Evolutionary conservation across 2,329 filamentous ascomycete species (phyloP), one percentile per base, ranked within the genome.

Genomic region (Graphilbum fragrans): DNA sequence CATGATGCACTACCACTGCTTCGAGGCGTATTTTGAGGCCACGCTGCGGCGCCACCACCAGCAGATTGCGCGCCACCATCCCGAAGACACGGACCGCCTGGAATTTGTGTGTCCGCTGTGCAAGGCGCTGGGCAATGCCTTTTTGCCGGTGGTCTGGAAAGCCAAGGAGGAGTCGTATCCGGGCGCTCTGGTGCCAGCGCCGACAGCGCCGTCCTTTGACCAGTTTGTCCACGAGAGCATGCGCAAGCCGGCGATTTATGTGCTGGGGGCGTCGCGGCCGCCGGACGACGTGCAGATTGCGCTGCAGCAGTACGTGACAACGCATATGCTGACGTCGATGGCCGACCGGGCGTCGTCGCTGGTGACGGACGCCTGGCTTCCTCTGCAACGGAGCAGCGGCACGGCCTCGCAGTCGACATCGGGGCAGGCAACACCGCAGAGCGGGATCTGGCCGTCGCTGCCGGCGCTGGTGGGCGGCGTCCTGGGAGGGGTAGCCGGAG

Each of bases 1-100:
- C 58, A 93, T 98, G 54, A 98, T 98, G 92, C 92, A 98, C 59
- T 96, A 85, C 58, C 79, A 76, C 50, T 98, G 92, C 62, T 98
- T 98, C 56, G 87, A 95, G 53, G 76, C 83, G 33, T 98, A 96
- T 55, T 82, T 86, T 49, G 77, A 84, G 36, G 86, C 90, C 4
- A 94, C 86, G 1, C 71, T 80, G 41, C 74, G 88, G 45, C 77
- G 92, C 32, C 93, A 98, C 56, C 76, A 75, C 18, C 86, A 92
- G 53, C 92, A 98, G 58, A 94, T 98, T 58, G 88, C 92, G 8
- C 76, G 92, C 14, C 86, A 94, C 52, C 92, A 96, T 52, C 92
- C 92, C 0, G 93, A 98, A 57, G 74, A 80, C 42, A 71, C 86
- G 2, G 69, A 73, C 18, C 68, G 75, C 35, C 83, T 93, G 47